Base-by-base conservation (phyloP, 75 land plant genomes). In the Sequoiadendron giganteum region DNA sequence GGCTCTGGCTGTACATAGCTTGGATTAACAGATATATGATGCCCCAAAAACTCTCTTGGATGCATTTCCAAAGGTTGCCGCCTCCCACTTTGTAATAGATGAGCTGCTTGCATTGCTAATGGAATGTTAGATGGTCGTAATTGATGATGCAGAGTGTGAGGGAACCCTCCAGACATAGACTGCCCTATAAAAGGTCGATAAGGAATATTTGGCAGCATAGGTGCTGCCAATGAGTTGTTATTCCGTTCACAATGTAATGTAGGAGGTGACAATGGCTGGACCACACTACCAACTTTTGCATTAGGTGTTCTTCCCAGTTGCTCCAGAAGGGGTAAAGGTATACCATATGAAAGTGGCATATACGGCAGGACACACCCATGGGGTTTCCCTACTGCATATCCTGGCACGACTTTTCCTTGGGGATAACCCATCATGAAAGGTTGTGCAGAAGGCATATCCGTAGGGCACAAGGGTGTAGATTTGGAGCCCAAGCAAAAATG, bases 281-380 rank as follows among this genome's bases (percentile, higher is more conserved):
- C 11, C 84, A 82, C 48, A 43, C 25, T 16, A 7, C 85, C 90
- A 9, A 14, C n/a, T 47, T 48, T 70, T 61, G 52, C 83, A 40
- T 47, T 54, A 8, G 86, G 85, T n/a, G 88, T 87, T 25, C 87
- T 90, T 10, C 91, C 92, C 86, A 73, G 83, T 49, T 92, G 90
- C 83, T 90, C 76, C 78, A 92, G 30, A 10, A 88, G 58, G 39
- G 82, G n/a, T 10, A 90, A 38, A 80, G 95, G 94, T 55, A 94
- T 90, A 85, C 86, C 86, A 92, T 92, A 93, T 25, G 93, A 92
- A 28, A 93, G 90, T 34, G 90, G 85, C 56, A 90, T 85, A 58
- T 91, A 78, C 15, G 92, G 86, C 10, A 38, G 83, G 61, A 91
- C 90, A 81, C 85, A 88, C n/a, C 86, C 83, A 87, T 92, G 93